These are phyloP conservation scores for Fraxinus dipetala DNA, from an alignment of 305 asterid genomes.

Conservation along the genomic window DNA sequence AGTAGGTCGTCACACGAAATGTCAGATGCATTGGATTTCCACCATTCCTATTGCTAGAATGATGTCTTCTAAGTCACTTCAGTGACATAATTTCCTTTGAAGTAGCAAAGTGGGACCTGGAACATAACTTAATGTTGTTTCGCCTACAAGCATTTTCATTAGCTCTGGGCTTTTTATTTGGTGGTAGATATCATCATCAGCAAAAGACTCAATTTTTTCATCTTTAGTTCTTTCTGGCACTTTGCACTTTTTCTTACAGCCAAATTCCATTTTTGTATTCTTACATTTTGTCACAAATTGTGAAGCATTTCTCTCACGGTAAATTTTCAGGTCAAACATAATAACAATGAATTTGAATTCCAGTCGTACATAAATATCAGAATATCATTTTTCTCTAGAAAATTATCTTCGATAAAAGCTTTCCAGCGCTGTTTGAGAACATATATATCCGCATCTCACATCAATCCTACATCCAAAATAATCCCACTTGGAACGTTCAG, in stretches of 20 bases:
- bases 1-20: too few species aligned
- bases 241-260: slow-evolving; percentile 2
- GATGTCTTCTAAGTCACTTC: too few species aligned
- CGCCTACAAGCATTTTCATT: not conserved
- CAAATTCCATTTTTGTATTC: slow-evolving; percentile 22
- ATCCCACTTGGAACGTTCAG: slow-evolving; percentile 37
- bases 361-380: slow-evolving; percentile 34
- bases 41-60: too few species aligned
- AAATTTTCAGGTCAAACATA: slow-evolving; percentile 15
- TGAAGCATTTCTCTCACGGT: slow-evolving; percentile 35
- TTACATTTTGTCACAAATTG: slow-evolving; percentile 31
- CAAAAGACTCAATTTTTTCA: not conserved
- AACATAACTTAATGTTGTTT: not conserved
- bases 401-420: slow-evolving; percentile 32
- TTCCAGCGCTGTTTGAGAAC: not conserved
- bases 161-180: not conserved
- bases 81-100: not conserved
- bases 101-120: not conserved
- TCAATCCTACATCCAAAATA: slow-evolving; percentile 10
- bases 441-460: not conserved
- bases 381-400: slow-evolving; percentile 25
- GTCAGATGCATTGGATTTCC: too few species aligned
- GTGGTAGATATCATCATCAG: not conserved
- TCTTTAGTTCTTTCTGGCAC: not conserved
- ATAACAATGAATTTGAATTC: slow-evolving; percentile 17